A percentile compares a stretch with the other conserved stretches of the same genome.
Conservation (phyloP, 495 filamentous ascomycete genomes). For the Penicillium goetzii region DNA sequence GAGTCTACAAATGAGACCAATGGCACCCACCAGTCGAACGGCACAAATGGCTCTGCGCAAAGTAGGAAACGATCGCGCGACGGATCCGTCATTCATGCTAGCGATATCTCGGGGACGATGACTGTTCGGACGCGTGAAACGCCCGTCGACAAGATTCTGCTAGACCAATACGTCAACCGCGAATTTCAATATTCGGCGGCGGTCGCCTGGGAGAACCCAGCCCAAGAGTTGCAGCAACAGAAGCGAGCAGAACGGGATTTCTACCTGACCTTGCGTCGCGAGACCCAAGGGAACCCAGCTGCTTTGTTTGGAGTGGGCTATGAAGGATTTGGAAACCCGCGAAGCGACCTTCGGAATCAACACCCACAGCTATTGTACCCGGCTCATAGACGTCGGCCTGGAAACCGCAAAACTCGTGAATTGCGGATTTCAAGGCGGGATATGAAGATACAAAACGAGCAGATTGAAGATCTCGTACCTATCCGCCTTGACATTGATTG, state of each 20-base stretch:
- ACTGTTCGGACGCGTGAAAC: conserved; percentile 44
- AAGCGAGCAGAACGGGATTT: conserved; percentile 59
- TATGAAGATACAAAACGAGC: conserved; percentile 79
- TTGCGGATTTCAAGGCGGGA: conserved; percentile 76
- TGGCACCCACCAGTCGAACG: conserved; percentile 39
- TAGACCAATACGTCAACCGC: conserved; percentile 78
- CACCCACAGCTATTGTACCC: conserved; percentile 75
- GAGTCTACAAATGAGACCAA: conserved; percentile 38
- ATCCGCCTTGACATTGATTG: conserved; percentile 91
- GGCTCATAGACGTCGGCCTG: conserved; percentile 67
- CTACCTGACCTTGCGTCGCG: conserved; percentile 52
- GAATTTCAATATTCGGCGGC: conserved; percentile 69
- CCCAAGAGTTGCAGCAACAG: conserved; percentile 52
- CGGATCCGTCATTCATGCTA: conserved; percentile 50
- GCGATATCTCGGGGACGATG: conserved; percentile 34
- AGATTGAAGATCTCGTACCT: conserved; percentile 87
- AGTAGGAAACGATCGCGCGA: conserved; percentile 65
- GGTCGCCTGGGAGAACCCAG: conserved; percentile 47
- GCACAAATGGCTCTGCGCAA: conserved; percentile 47
- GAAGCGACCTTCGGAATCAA: conserved; percentile 65
- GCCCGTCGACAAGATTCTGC: conserved; percentile 57
- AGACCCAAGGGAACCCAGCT: conserved; percentile 59
- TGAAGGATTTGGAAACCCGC: conserved; percentile 84
- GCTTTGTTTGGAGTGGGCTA: conserved; percentile 80
- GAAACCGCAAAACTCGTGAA: conserved; percentile 70